phyloP scores from a whole-genome alignment of 2,329 filamentous ascomycete genomes.

The Aspergillus bombycis region DNA sequence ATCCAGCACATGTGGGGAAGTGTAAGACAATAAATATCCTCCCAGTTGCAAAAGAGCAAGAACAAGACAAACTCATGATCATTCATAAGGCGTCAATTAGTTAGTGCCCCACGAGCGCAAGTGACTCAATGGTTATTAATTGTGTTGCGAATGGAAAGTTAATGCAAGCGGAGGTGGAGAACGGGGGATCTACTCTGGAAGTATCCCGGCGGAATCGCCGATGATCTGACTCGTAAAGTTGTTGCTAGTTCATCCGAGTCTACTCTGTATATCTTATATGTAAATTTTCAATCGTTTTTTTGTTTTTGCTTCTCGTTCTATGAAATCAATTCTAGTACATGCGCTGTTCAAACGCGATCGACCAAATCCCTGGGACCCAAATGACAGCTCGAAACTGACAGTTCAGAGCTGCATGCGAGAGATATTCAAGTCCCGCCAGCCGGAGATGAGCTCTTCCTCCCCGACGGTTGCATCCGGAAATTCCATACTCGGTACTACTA shows the following conservation, averaged over 20 bases:
- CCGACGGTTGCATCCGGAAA: conserved; percentile 4
- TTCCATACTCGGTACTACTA: background rate
- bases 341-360: background rate
- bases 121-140: background rate
- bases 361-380: too few relatives aligned
- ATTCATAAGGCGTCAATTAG: background rate
- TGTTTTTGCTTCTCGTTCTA: background rate
- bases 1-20: background rate
- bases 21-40: background rate
- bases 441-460: conserved; percentile 1
- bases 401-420: background rate
- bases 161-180: background rate
- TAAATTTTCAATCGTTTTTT: too few relatives aligned
- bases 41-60: background rate
- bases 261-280: background rate
- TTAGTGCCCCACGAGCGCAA: background rate
- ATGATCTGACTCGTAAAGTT: background rate
- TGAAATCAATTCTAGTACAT: background rate
- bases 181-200: background rate
- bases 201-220: background rate
- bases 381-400: background rate
- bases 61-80: background rate
- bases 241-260: background rate
- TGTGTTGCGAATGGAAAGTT: background rate
- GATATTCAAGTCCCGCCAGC: background rate